Conservation (phyloP, 225 moss, liverwort and hornwort species). For the Pseudisothecium myosuroides region DNA sequence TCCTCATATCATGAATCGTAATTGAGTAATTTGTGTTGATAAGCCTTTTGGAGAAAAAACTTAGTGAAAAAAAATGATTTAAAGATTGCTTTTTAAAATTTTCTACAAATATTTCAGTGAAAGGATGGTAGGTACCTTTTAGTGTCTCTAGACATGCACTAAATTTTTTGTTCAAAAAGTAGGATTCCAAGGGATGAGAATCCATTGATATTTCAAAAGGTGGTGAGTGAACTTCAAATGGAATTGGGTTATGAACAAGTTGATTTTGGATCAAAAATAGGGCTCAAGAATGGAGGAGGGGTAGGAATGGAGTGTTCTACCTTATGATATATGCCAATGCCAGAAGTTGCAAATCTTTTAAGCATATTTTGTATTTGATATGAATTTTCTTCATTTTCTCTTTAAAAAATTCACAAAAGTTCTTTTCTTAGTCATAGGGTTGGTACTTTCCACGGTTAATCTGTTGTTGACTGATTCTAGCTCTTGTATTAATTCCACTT, state of each 20-base stretch:
- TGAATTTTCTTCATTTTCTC: background rate
- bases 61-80: no score
- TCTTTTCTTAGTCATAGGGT: background rate
- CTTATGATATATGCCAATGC: background rate
- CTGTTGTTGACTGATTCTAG: background rate
- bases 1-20: no score
- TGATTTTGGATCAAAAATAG: background rate
- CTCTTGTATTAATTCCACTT: background rate
- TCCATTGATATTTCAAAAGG: background rate
- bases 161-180: background rate
- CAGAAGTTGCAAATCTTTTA: background rate
- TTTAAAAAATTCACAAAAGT: background rate
- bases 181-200: background rate
- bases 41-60: no score
- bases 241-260: background rate
- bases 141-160: background rate
- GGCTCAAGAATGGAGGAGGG: fast-evolving
- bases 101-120: background rate
- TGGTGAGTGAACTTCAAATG: background rate
- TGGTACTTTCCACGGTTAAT: fast-evolving
- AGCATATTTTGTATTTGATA: background rate
- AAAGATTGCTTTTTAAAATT: no score
- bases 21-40: no score
- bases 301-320: background rate
- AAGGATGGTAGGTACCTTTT: background rate